Evolutionary conservation across 169 alveolate genomes (phyloP).

Genomic region (Plasmodium reichenowi): DNA sequence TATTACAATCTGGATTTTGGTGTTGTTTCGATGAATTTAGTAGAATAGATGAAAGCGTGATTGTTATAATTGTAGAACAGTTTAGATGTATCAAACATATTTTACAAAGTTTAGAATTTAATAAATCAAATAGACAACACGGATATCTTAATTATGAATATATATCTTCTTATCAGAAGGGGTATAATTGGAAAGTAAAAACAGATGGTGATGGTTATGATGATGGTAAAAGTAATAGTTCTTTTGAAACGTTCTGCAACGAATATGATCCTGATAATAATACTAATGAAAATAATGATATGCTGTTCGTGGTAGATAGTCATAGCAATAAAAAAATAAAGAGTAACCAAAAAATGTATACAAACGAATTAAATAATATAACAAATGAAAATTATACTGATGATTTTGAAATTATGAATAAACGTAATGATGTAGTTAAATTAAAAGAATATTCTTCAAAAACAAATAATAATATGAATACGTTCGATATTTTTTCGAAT

Average conservation of each 20-base stretch:
- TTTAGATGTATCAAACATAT: constrained; percentile 93
- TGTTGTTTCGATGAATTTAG: constrained; percentile 99
- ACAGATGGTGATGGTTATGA: background rate
- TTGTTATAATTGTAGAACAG: constrained; percentile 96
- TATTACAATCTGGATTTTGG: constrained; percentile 96
- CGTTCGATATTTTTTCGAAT: no score
- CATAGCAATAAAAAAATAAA: background rate
- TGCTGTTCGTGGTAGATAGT: no score
- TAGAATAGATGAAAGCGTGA: constrained; percentile 96
- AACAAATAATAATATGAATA: background rate
- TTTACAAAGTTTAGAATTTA: constrained; percentile 59
- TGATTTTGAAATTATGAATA: background rate
- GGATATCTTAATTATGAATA: constrained; percentile 32
- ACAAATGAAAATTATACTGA: background rate
- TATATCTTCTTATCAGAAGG: constrained; percentile 39
- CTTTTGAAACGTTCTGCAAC: constrained; percentile 1
- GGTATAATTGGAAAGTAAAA: constrained; percentile 17
- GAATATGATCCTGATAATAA: background rate
- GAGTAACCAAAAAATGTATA: background rate
- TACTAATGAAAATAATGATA: background rate
- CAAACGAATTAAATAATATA: background rate
- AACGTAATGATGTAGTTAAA: background rate
- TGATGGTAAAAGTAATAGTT: background rate
- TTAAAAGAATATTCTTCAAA: background rate
- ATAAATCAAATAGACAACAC: constrained; percentile 6